A percentile compares a stretch with the other conserved stretches of the same genome.
phyloP scores from a whole-genome alignment of 2,329 filamentous ascomycete genomes.

The Colletotrichum sp. region DNA sequence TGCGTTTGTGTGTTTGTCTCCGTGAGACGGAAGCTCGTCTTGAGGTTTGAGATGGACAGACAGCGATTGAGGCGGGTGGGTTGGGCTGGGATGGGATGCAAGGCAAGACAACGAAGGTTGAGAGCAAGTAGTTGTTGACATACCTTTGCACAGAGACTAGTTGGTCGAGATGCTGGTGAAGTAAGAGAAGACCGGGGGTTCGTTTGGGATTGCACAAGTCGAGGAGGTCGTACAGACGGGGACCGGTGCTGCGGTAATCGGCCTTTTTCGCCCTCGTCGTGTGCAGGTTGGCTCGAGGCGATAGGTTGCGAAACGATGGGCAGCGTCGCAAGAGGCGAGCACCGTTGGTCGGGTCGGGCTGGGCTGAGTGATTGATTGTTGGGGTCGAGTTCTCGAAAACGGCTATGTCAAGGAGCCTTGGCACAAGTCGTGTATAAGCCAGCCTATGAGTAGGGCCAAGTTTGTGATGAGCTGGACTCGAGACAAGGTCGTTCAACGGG shows the following conservation, averaged over 20 bases:
- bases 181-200: background rate
- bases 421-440: background rate
- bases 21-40: background rate
- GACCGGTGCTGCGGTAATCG: slow-evolving; percentile 19
- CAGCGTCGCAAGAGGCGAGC: slow-evolving; percentile 16
- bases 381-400: background rate
- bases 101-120: background rate
- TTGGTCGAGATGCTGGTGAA: background rate
- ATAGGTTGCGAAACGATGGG: slow-evolving; percentile 9
- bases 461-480: background rate
- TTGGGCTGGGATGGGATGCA: background rate
- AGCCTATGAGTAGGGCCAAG: background rate
- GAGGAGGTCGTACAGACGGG: slow-evolving; percentile 8
- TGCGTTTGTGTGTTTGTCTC: background rate
- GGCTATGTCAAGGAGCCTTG: background rate
- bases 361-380: background rate
- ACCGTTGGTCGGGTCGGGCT: slow-evolving; percentile 17
- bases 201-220: background rate
- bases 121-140: background rate
- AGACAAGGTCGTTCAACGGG: background rate
- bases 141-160: background rate
- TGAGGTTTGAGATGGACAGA: background rate
- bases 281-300: background rate
- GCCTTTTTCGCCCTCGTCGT: slow-evolving; percentile 6
- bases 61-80: background rate